A percentile compares a stretch with the other conserved stretches of the same genome.
Evolutionary conservation across 1,139 yeast genomes (phyloP).

Genomic region (Taphrina confusa): DNA sequence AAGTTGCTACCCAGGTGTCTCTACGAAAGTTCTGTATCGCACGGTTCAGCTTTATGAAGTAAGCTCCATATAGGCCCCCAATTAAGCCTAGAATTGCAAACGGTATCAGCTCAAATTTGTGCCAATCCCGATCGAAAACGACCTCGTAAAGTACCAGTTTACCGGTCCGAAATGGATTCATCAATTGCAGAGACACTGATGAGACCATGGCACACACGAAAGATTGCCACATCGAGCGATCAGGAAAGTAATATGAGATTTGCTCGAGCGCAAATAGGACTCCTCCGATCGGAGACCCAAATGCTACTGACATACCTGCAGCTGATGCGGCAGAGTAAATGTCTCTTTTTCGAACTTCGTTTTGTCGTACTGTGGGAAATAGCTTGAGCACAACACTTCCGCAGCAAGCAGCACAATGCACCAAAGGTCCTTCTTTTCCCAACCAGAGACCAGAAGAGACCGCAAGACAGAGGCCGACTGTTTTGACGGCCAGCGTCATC

Average conservation of each 20-base stretch:
- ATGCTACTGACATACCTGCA: conserved; percentile 73
- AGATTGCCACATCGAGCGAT: conserved; percentile 60
- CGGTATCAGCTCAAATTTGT: conserved; percentile 53
- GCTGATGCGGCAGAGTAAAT: conserved; percentile 65
- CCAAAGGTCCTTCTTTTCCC: conserved; percentile 72
- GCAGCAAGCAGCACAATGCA: conserved; percentile 67
- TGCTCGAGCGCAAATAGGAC: conserved; percentile 67
- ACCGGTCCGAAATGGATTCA: conserved; percentile 66
- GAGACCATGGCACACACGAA: conserved; percentile 64
- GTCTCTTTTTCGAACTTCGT: conserved; percentile 60
- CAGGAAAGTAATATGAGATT: conserved; percentile 61
- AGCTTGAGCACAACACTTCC: conserved; percentile 61
- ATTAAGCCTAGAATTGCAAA: conserved; percentile 57
- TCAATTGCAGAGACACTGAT: conserved; percentile 57
- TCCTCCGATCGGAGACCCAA: conserved; percentile 71
- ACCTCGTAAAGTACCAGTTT: conserved; percentile 64
- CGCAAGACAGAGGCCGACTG: conserved; percentile 57
- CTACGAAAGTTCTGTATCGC: conserved; percentile 47
- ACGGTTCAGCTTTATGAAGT: conserved; percentile 56
- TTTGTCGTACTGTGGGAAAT: conserved; percentile 55
- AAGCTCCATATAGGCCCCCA: conserved; percentile 63
- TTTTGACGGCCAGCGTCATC: conserved; percentile 56
- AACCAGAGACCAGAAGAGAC: conserved; percentile 67
- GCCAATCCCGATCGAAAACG: conserved; percentile 60
- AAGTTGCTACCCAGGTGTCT: conserved; percentile 35